phyloP scores from a whole-genome alignment of 2,329 filamentous ascomycete species.

The Fusarium palustre region DNA sequence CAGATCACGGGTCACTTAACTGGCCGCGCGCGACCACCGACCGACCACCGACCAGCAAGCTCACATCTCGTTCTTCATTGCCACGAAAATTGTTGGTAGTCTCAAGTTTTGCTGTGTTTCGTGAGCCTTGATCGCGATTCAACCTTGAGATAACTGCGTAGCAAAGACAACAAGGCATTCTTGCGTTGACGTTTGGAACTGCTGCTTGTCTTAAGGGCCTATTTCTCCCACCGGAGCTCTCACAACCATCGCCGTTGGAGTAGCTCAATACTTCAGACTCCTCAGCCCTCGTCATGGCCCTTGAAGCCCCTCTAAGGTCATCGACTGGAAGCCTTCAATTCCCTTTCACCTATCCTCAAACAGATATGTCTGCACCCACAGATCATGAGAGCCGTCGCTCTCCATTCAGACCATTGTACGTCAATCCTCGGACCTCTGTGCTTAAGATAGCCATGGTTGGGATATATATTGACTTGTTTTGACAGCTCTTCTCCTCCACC shows the following conservation, averaged over 20 bases:
- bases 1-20: slow-evolving; percentile 33
- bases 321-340: slow-evolving; percentile 65
- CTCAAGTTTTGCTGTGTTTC: not conserved
- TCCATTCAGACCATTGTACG: slow-evolving; percentile 66
- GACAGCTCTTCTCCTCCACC: slow-evolving; percentile 53
- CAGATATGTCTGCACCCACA: slow-evolving; percentile 65
- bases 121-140: slow-evolving; percentile 3
- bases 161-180: slow-evolving; percentile 43
- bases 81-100: slow-evolving; percentile 20
- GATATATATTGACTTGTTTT: slow-evolving; percentile 21
- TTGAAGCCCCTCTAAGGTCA: slow-evolving; percentile 68
- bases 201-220: slow-evolving; percentile 21
- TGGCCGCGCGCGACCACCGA: slow-evolving; percentile 37
- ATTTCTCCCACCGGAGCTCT: slow-evolving; percentile 17
- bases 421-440: slow-evolving; percentile 14
- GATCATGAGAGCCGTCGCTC: slow-evolving; percentile 63
- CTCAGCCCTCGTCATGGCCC: slow-evolving; percentile 50
- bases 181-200: slow-evolving; percentile 36
- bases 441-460: not conserved
- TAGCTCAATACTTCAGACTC: slow-evolving; percentile 17
- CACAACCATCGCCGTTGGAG: slow-evolving; percentile 26
- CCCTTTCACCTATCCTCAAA: slow-evolving; percentile 59
- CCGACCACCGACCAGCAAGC: slow-evolving; percentile 27
- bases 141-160: slow-evolving; percentile 28
- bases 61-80: slow-evolving; percentile 10